These are phyloP conservation scores for Lentinula sp. DNA, from an alignment of 768 basidiomycete species.

Conservation along the genomic window DNA sequence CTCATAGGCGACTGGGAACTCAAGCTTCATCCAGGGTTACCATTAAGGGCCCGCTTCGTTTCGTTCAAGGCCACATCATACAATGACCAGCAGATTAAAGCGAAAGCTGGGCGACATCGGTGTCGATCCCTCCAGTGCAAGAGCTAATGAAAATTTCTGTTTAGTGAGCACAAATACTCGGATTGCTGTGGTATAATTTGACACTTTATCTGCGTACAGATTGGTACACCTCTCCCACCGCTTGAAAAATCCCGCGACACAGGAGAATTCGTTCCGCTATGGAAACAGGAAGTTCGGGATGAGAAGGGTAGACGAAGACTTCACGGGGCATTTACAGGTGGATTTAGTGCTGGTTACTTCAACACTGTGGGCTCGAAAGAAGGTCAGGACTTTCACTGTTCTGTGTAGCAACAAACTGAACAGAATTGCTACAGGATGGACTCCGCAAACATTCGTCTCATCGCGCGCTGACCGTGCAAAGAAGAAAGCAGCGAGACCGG, in stretches of 20 bases:
- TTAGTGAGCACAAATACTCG: conserved; percentile 40
- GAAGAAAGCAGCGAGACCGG: conserved; percentile 55
- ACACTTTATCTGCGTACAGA: conserved; percentile 36
- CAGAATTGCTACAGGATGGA: conserved; percentile 67
- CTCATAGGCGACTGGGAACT: no score
- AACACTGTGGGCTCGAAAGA: conserved; percentile 96
- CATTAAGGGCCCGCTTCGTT: no score
- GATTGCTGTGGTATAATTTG: background rate
- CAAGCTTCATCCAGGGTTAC: no score
- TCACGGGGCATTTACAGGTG: conserved; percentile 99
- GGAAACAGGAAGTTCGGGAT: conserved; percentile 97
- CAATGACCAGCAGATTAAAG: conserved; percentile 57
- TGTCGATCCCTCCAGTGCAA: conserved; percentile 61
- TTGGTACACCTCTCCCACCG: conserved; percentile 91
- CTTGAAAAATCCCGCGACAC: conserved; percentile 91
- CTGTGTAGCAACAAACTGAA: background rate
- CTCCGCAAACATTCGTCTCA: conserved; percentile 89
- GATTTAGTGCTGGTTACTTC: conserved; percentile 96
- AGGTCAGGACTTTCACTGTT: conserved; percentile 40
- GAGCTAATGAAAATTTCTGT: conserved; percentile 81
- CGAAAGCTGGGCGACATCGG: conserved; percentile 81
- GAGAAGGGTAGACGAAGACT: conserved; percentile 88
- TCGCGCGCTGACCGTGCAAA: conserved; percentile 75
- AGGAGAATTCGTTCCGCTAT: conserved; percentile 92
- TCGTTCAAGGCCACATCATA: no score